Base-by-base conservation (phyloP, 2,329 filamentous ascomycete genomes). In the Nannizzia gypsea region DNA sequence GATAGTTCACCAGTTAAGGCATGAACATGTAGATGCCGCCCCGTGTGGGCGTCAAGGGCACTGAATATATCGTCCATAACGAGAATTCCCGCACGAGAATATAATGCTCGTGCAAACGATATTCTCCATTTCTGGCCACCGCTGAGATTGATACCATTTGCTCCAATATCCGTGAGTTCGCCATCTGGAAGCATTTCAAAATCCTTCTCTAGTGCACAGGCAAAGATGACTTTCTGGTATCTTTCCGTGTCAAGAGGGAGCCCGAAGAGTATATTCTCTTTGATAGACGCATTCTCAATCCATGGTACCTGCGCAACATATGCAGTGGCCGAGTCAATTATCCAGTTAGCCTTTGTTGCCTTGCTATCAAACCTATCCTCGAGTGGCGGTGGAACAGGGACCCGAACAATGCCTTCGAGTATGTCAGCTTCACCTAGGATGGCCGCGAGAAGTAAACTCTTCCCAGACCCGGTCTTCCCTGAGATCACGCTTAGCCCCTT, bases 11-110 rank as follows among this genome's bases (percentile, higher is more conserved):
- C 88, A 1, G 81, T 85, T 2, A 92, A 76, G 62, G 86, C 90
- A 60, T 88, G 81, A 64, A 91, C 87, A 64, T 88, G 90, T 56
- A 92, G 85, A 66, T 89, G 86, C 28, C 87, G 82, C 15, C 88
- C 89, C 31, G 90, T 88, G 67, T 91, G 87, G 2, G 88, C 86
- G 70, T 95, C 89, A 6, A 93, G 83, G 8, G 89, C 76, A 68
- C 86, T 89, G 70, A 95, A 91, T 44, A 92, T 88, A 67, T 95
- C 89, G 69, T 95, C 89, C 66, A 93, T 78, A 17, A 93, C 76
- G 3, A 95, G 76, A 63, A 90, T 85, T 0, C 86, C 85, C 0
- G 87, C 88, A 13, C 88, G 80, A 1, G 88, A 91, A 71, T 93
- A 93, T 17, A 93, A 77, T 0, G 89, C 88, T 54, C 89, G 79